phyloP scores from a whole-genome alignment of 306 rosid genomes.

The Mucuna pruriens region DNA sequence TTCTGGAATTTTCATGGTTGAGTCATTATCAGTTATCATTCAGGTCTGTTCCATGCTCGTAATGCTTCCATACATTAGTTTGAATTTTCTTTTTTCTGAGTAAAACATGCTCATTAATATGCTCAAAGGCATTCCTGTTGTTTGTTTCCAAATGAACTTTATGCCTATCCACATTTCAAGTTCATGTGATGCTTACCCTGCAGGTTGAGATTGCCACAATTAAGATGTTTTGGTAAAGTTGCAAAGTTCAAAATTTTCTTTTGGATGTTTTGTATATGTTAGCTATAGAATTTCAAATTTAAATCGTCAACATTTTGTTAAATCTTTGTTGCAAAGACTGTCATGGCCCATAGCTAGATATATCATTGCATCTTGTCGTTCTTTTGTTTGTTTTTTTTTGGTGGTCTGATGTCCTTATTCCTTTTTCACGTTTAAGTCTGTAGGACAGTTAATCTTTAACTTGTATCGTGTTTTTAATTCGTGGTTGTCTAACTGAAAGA shows the following conservation, averaged over 20 bases:
- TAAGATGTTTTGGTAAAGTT: no score
- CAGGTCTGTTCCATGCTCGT: slow-evolving; percentile 58
- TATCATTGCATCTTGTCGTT: no score
- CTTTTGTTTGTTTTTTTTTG: background rate
- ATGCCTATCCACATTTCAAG: background rate
- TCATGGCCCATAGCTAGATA: no score
- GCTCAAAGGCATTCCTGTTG: background rate
- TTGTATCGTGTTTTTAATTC: background rate
- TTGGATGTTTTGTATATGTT: no score
- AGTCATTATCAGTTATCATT: slow-evolving; percentile 71
- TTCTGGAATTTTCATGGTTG: slow-evolving; percentile 73
- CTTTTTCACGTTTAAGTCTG: background rate
- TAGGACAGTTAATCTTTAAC: no score
- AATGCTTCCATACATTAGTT: slow-evolving; percentile 10
- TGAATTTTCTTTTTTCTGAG: background rate
- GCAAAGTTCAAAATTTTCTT: background rate
- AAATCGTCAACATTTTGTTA: no score
- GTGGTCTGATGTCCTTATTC: background rate
- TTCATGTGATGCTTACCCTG: background rate
- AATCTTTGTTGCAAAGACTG: no score
- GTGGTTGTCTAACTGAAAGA: background rate
- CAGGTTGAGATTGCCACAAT: background rate
- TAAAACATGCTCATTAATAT: background rate
- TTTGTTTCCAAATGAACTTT: background rate
- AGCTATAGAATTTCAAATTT: no score